Percentiles rank a stretch among this genome's conserved stretches.
Conservation (phyloP, 306 rosid species). For the Mucuna pruriens region DNA sequence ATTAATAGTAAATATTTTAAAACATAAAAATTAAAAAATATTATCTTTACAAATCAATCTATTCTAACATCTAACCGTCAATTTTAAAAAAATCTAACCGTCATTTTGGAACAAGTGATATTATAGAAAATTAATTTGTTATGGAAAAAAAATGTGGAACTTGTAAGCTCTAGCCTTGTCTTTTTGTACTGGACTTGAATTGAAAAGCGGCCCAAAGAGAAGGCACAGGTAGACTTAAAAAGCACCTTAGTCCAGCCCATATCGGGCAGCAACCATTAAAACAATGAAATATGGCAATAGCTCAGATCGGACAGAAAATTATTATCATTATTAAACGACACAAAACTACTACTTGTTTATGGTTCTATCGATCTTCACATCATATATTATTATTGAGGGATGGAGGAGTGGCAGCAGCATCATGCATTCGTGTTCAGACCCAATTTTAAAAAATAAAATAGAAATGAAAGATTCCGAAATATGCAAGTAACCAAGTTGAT, state of each 20-base stretch:
- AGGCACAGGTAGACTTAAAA: neutral
- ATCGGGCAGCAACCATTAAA: neutral
- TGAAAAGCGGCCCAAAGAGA: neutral
- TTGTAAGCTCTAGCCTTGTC: neutral
- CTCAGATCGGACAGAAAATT: too few species aligned
- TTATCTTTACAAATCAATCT: neutral
- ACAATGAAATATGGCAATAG: neutral
- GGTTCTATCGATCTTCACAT: too few species aligned
- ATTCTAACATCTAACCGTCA: neutral
- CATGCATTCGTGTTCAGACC: neutral
- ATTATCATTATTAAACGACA: too few species aligned
- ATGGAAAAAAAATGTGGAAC: neutral
- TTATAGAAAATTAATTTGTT: neutral
- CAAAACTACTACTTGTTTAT: too few species aligned
- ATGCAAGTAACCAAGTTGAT: slow-evolving; percentile 32
- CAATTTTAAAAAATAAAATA: neutral
- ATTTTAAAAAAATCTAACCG: neutral
- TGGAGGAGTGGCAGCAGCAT: too few species aligned
- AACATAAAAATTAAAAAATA: neutral
- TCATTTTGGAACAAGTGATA: neutral
- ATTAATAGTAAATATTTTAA: neutral
- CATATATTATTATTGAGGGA: too few species aligned
- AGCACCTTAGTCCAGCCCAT: neutral
- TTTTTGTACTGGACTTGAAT: neutral
- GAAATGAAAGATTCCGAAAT: neutral